Evolutionary conservation across 1,139 yeast genomes (phyloP), one percentile per base, ranked within the genome.

Genomic region (Diutina siamensis): DNA sequence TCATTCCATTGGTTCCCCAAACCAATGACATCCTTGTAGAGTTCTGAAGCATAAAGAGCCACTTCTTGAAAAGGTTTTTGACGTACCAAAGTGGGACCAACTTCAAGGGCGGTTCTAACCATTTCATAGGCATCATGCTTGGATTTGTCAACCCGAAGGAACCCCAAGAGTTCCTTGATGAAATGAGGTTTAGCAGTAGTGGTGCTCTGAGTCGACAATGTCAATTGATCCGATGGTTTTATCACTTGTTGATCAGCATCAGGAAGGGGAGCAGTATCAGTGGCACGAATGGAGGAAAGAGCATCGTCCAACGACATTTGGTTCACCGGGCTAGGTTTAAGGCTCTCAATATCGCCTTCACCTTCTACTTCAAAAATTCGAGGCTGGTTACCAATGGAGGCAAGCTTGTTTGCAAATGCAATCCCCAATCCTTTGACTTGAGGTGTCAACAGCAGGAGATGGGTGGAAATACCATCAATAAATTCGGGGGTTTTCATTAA

Each of bases 81-180:
- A 1, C 42, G 42, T 31, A 38, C 25, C 2, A 38, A 17, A 2
- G 42, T 38, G 19, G 42, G 42, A 2, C 42, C 42, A 1, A 17
- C 17, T 9, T 38, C 42, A 7, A 38, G 28, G 4, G 42, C 42
- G 8, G 20, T 12, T 8, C 42, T 31, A 10, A 15, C 32, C 42
- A 38, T 38, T 25, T 38, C 42, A 27, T 38, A 38, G 17, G 42
- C 42, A 15, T 38, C 42, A 12, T 38, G 28, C 15, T 38, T 38
- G 3, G 19, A 15, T 7, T 13, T 9, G 19, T 38, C 42, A 9
- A 38, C 32, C 2, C 12, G 13, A 12, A 38, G 32, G 19, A 22
- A 38, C 4, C n/a, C 42, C n/a, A 38, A 18, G 1, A 38, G 21
- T 17, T 38, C 42, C 20, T 38, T 38, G 19, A 38, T 38, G n/a